Base-by-base conservation (phyloP, 2,329 filamentous ascomycete genomes). In the Hansfordia pulvinata region DNA sequence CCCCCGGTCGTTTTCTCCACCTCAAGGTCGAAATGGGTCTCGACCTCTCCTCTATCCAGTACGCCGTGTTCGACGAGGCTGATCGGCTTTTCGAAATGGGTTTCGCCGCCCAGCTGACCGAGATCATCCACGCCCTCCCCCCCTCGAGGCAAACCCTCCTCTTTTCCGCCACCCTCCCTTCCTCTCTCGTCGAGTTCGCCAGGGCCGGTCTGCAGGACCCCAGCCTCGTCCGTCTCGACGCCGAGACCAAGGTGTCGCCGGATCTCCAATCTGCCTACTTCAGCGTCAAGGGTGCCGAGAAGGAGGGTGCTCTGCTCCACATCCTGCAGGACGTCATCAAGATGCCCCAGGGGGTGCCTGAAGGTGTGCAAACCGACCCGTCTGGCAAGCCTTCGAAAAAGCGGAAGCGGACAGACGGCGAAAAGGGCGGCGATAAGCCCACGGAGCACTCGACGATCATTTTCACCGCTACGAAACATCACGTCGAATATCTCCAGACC, bases 1-100 rank as follows among this genome's bases (percentile, higher is more conserved):
- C 92, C 0, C 90, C 90, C 0, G 90, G 92, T 50, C 82, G 90
- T 41, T 98, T 98, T 42, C 60, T 98, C 39, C 90, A 98, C 62
- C 56, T 98, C 36, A 92, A 96, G 55, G 88, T 96, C 12, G 90
- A 98, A 49, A 98, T 98, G 92, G 65, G 67, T 8, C 55, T 98
- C 27, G 83, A 94, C 44, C 58, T 98, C n/a, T 84, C 78, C 1
- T 93, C 84, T 4, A 77, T 98, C 34, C 70, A 74, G 40, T 98
- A 98, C 44, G 83, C 93, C 14, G 90, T 98, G 7, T 98, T 98
- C 37, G 90, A 98, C 48, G 90, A 98, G 52, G 90, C 90, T 2
- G 90, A 98, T 62, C 72, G 90, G 28, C 62, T 98, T 12, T 98
- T 98, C 52, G 90, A 98, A 49, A 94, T 98, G 88, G 92, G 90